Conservation (phyloP, 331 rosid genomes). For the Spiraea crenata region DNA sequence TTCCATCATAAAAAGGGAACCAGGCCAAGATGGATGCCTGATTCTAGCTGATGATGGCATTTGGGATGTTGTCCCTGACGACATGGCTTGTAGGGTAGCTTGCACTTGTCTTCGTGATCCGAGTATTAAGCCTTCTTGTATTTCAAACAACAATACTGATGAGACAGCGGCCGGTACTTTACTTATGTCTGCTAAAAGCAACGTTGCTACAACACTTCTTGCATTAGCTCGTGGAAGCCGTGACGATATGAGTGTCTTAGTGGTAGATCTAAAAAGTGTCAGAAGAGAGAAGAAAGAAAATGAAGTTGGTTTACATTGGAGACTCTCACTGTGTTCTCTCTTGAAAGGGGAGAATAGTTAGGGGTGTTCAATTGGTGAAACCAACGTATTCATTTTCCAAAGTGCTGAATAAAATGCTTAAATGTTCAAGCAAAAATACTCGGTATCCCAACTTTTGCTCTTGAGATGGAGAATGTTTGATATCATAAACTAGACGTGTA, state of each 20-base stretch:
- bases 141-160: neutral
- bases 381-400: no score
- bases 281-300: constrained; percentile 14
- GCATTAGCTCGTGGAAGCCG: constrained; percentile 43
- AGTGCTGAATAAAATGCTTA: no score
- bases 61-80: constrained; percentile 40
- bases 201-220: constrained; percentile 35
- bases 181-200: constrained; percentile 14
- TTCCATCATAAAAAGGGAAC: constrained; percentile 26
- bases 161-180: neutral
- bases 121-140: no score
- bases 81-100: constrained; percentile 39
- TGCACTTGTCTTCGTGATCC: constrained; percentile 17
- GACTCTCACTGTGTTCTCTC: neutral
- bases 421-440: no score
- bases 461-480: no score
- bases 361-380: no score
- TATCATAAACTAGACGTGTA: no score
- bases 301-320: neutral
- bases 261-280: constrained; percentile 38
- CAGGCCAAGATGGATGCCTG: constrained; percentile 42
- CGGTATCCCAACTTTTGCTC: no score
- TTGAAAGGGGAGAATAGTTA: no score
- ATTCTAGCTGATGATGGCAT: constrained; percentile 46
- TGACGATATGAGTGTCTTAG: constrained; percentile 35